phyloP scores from a whole-genome alignment of 2,329 filamentous ascomycete species.

The Talaromyces rugulosus region DNA sequence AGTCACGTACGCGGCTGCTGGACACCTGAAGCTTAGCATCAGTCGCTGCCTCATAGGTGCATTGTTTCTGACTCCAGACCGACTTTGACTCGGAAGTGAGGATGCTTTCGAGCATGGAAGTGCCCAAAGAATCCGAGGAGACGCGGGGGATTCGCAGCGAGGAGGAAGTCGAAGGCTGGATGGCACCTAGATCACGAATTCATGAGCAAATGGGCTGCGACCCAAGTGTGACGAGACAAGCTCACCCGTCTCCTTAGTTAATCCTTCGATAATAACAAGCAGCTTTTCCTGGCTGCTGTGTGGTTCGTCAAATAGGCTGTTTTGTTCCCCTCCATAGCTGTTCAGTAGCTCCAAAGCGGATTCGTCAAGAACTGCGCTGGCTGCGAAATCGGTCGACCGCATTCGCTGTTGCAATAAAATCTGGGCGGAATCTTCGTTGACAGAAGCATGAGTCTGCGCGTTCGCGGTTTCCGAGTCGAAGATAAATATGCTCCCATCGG shows the following conservation, averaged over 20 bases:
- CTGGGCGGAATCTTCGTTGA: slow-evolving; percentile 30
- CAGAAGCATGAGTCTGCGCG: slow-evolving; percentile 4
- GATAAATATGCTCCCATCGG: slow-evolving; percentile 31
- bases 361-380: slow-evolving; percentile 38
- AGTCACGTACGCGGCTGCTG: slow-evolving; percentile 8
- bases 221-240: slow-evolving; percentile 15
- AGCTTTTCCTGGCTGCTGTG: slow-evolving; percentile 21
- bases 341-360: slow-evolving; percentile 56
- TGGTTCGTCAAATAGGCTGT: slow-evolving; percentile 46
- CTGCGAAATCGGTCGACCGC: slow-evolving; percentile 47
- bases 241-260: slow-evolving; percentile 58
- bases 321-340: slow-evolving; percentile 53
- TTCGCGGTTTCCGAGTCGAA: slow-evolving; percentile 18
- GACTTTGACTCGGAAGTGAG: slow-evolving; percentile 18
- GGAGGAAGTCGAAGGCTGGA: slow-evolving; percentile 11
- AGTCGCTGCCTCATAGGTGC: slow-evolving; percentile 6
- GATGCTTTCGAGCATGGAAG: slow-evolving; percentile 11
- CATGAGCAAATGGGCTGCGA: neutral
- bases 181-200: neutral
- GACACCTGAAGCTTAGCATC: slow-evolving; percentile 30
- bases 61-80: slow-evolving; percentile 21
- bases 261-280: slow-evolving; percentile 48
- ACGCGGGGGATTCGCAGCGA: slow-evolving; percentile 15
- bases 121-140: slow-evolving; percentile 13
- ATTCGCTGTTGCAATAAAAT: slow-evolving; percentile 44